phyloP scores from a whole-genome alignment of 2,329 filamentous ascomycete genomes.

The Dothiorella sarmentorum region DNA sequence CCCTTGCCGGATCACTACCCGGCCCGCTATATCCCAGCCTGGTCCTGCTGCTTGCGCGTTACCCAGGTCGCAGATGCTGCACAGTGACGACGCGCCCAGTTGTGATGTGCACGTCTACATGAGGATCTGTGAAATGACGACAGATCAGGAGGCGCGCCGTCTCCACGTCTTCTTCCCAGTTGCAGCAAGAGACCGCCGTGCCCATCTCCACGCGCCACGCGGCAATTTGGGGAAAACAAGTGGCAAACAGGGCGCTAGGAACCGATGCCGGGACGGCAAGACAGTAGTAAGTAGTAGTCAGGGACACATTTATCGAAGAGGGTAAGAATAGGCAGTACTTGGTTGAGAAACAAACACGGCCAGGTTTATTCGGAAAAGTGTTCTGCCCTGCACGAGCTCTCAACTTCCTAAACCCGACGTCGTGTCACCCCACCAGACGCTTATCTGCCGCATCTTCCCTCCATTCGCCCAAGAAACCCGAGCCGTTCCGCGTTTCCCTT shows the following conservation, averaged over 20 bases:
- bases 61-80: background rate
- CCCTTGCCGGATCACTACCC: background rate
- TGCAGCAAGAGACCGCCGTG: background rate
- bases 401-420: too few relatives aligned
- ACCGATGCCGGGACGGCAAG: too few relatives aligned
- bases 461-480: background rate
- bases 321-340: background rate
- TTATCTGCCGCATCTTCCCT: background rate
- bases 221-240: background rate
- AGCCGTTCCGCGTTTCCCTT: background rate
- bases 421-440: too few relatives aligned
- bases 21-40: too few relatives aligned
- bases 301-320: conserved; percentile 2
- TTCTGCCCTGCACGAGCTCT: too few relatives aligned
- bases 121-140: conserved; percentile 11
- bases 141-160: conserved; percentile 1
- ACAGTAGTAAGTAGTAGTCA: too few relatives aligned
- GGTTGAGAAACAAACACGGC: too few relatives aligned
- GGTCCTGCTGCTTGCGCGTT: background rate
- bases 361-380: too few relatives aligned
- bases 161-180: background rate
- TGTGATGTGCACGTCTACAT: conserved; percentile 6
- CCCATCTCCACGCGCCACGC: background rate
- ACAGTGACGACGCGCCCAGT: background rate
- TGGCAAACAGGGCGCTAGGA: background rate